Conservation (phyloP, 176 grass and related monocot species). For the Rhynchospora breviuscula region DNA sequence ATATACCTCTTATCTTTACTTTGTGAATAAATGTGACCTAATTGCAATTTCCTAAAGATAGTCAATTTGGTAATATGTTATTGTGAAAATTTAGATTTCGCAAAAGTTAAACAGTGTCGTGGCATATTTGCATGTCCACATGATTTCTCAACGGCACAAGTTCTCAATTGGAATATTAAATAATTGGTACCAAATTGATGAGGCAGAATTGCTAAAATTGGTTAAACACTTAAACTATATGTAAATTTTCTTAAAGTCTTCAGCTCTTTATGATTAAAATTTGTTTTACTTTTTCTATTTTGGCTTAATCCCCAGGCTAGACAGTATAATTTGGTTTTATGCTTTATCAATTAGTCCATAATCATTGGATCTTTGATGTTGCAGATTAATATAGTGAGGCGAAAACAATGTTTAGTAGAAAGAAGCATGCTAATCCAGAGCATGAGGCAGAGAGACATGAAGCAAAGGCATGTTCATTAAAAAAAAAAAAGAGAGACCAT, state of each 20-base stretch:
- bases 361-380: not conserved
- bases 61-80: not conserved
- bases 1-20: not conserved
- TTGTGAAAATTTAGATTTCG: conserved; percentile 1
- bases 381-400: conserved; percentile 12
- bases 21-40: not conserved
- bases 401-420: conserved; percentile 61
- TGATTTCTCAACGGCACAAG: not conserved
- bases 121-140: not conserved
- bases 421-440: conserved; percentile 40
- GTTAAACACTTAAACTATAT: not conserved
- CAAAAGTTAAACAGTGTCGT: not conserved
- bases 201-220: not conserved
- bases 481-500: not conserved
- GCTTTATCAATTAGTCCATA: not conserved
- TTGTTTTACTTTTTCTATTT: not conserved
- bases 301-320: not conserved
- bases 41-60: conserved; percentile 10
- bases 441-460: conserved; percentile 33
- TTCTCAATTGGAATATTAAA: not conserved
- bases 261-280: not conserved
- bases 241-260: not conserved
- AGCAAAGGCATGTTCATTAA: conserved; percentile 43
- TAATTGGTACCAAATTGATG: not conserved
- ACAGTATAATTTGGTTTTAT: not conserved